Conservation (phyloP, 192 early-diverging fungal species). For the Entomortierella chlamydospora region DNA sequence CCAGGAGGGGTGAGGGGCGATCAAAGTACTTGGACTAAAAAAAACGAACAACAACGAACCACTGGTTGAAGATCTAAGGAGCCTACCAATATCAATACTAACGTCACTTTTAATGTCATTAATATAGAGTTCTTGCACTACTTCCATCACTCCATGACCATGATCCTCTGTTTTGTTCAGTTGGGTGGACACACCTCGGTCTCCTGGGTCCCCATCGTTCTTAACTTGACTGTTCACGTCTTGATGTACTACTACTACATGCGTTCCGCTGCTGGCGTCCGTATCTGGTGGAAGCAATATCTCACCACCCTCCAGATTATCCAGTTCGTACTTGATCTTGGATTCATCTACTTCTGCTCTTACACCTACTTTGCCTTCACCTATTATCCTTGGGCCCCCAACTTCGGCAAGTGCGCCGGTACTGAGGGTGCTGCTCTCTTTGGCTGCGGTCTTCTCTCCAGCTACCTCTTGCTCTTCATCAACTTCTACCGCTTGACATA, state of each 20-base stretch:
- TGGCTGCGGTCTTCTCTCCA: conserved; percentile 81
- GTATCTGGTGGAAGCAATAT: conserved; percentile 95
- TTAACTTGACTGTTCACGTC: conserved; percentile 92
- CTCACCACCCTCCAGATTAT: conserved; percentile 90
- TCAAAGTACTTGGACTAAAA: neutral
- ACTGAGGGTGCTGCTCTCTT: conserved; percentile 83
- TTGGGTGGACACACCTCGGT: conserved; percentile 79
- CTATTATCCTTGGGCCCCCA: conserved; percentile 71
- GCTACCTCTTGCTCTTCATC: conserved; percentile 90
- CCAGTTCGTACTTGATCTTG: conserved; percentile 91
- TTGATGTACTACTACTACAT: conserved; percentile 95
- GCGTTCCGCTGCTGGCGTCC: conserved; percentile 78
- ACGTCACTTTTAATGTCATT: neutral
- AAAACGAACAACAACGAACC: neutral
- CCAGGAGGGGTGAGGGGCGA: too few species aligned
- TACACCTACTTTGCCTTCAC: conserved; percentile 83
- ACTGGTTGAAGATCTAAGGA: too few species aligned
- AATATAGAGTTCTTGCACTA: conserved; percentile 88
- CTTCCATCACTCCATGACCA: conserved; percentile 93
- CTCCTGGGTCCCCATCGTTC: conserved; percentile 81
- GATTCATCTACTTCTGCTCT: conserved; percentile 87
- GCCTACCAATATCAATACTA: neutral
- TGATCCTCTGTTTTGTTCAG: conserved; percentile 88
- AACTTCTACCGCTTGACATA: conserved; percentile 92
- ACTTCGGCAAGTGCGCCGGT: conserved; percentile 78